Evolutionary conservation across 2,329 filamentous ascomycete genomes (phyloP).

Genomic region (Aspergillus brasiliensis): DNA sequence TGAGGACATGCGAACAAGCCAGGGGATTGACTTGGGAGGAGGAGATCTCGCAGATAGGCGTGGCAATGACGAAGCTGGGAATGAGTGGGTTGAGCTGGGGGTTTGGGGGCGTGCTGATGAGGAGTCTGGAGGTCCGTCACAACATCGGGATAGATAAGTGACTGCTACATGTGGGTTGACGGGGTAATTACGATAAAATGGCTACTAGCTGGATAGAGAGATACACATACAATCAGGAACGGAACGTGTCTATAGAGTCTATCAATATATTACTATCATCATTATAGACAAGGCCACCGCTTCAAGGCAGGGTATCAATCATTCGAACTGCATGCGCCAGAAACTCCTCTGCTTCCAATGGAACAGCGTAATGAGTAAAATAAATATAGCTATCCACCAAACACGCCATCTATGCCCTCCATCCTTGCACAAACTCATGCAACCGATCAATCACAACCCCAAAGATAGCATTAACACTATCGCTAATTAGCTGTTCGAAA

Average conservation of each 20-base stretch:
- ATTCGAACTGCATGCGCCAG: not conserved
- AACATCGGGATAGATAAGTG: not conserved
- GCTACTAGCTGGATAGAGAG: not conserved
- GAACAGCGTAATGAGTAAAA: too few species aligned
- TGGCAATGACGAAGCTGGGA: not conserved
- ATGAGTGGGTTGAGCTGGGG: constrained; percentile 1
- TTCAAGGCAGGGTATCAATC: constrained; percentile 14
- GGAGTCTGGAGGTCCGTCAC: not conserved
- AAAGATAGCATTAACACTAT: constrained; percentile 85
- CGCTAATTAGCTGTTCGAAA: constrained; percentile 86
- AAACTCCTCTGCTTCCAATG: too few species aligned
- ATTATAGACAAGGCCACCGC: constrained; percentile 15
- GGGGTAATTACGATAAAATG: not conserved
- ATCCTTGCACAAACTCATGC: constrained; percentile 91
- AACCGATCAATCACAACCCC: constrained; percentile 93
- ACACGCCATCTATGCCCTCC: constrained; percentile 61
- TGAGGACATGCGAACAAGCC: not conserved
- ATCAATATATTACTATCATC: not conserved
- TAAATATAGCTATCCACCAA: not conserved
- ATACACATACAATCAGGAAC: not conserved
- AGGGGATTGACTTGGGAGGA: not conserved
- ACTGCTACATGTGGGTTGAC: not conserved
- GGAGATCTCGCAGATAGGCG: not conserved
- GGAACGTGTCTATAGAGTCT: constrained; percentile 6
- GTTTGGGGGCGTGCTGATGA: not conserved